Evolutionary conservation across 2,329 filamentous ascomycete genomes (phyloP).

Genomic region (Fragosphaeria purpurea): DNA sequence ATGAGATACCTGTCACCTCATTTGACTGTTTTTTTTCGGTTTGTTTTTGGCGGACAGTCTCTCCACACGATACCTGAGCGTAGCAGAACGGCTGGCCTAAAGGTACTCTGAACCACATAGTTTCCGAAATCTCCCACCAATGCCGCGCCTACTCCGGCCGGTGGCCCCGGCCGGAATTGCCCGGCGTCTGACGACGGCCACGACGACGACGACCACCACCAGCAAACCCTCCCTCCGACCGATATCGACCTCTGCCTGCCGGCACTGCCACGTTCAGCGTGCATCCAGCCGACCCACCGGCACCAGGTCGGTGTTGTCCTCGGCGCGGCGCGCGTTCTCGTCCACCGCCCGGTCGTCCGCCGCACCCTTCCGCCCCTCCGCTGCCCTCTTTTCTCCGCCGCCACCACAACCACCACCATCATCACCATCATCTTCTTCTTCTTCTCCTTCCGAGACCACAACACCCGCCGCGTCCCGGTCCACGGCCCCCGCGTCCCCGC

Average conservation of each 20-base stretch:
- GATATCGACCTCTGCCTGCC: background rate
- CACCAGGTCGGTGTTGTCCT: background rate
- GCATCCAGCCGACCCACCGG: background rate
- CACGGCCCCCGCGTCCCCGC: constrained; percentile 22
- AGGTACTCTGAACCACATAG: no score
- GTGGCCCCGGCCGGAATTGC: background rate
- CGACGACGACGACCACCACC: background rate
- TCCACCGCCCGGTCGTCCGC: no score
- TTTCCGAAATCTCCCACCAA: background rate
- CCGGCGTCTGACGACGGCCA: background rate
- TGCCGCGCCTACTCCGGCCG: background rate
- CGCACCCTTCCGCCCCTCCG: no score
- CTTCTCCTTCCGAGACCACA: background rate
- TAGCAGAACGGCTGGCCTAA: no score
- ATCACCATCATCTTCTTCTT: background rate
- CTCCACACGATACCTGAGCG: no score
- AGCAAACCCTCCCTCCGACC: background rate
- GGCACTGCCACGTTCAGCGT: background rate
- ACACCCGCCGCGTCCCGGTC: constrained; percentile 10
- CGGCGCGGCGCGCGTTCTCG: background rate
- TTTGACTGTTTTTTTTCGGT: no score
- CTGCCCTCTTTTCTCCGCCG: no score
- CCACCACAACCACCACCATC: no score
- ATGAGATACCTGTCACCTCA: no score
- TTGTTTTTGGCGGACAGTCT: no score